These are phyloP conservation scores for Ophiostoma ips DNA, from an alignment of 2,329 filamentous ascomycete species.

Conservation along the genomic window DNA sequence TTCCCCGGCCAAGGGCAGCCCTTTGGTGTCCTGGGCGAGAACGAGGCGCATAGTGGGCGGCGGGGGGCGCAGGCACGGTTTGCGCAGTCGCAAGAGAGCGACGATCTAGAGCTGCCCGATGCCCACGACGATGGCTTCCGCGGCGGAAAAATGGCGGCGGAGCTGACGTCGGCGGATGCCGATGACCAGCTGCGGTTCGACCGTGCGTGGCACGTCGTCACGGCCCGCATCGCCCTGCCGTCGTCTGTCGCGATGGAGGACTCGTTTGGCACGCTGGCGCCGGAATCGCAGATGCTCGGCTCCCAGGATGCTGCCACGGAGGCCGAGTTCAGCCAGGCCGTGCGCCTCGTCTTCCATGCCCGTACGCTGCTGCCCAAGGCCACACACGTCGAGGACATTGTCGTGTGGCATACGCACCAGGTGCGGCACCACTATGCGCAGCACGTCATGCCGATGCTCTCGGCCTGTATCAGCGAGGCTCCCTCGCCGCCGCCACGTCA, in stretches of 20 bases:
- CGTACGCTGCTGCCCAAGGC: slow-evolving; percentile 32
- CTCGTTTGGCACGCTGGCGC: slow-evolving; percentile 34
- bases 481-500: not conserved
- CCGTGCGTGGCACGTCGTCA: slow-evolving; percentile 48
- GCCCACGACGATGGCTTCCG: not conserved
- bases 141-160: too few relatives aligned
- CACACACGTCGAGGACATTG: slow-evolving; percentile 38
- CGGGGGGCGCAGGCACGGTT: not conserved
- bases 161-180: not conserved
- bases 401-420: slow-evolving; percentile 48
- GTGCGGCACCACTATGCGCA: slow-evolving; percentile 46
- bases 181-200: slow-evolving; percentile 45
- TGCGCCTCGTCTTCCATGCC: slow-evolving; percentile 40
- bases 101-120: slow-evolving; percentile 12
- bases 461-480: slow-evolving; percentile 23
- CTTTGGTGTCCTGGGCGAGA: slow-evolving; percentile 33
- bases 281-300: slow-evolving; percentile 20
- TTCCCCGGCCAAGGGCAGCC: slow-evolving; percentile 29
- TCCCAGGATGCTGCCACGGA: not conserved
- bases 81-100: slow-evolving; percentile 8
- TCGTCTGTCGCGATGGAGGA: slow-evolving; percentile 40
- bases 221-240: slow-evolving; percentile 41
- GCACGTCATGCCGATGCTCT: slow-evolving; percentile 42
- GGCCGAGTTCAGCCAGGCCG: slow-evolving; percentile 34
- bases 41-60: slow-evolving; percentile 9